Evolutionary conservation across 2,329 filamentous ascomycete genomes (phyloP).

Genomic region (Rhytidhysteron rufulum): DNA sequence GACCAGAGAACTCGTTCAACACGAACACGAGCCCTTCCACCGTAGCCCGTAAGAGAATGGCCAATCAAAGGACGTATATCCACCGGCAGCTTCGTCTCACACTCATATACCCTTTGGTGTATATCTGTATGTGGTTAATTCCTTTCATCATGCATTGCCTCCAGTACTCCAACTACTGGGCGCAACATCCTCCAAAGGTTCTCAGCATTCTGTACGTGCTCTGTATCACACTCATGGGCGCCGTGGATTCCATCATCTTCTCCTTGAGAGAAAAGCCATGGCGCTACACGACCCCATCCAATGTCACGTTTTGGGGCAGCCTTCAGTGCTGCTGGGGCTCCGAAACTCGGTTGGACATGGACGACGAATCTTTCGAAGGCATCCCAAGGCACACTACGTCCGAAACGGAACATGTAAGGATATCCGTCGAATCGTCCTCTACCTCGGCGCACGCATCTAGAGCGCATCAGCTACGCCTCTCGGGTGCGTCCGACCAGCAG

Average conservation of each 20-base stretch:
- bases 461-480: constrained; percentile 10
- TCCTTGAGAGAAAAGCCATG: constrained; percentile 68
- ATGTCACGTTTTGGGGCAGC: constrained; percentile 40
- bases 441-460: constrained; percentile 21
- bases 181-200: constrained; percentile 51
- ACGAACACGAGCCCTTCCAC: neutral
- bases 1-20: neutral
- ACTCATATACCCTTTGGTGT: constrained; percentile 73
- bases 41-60: constrained; percentile 1
- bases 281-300: constrained; percentile 50
- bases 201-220: constrained; percentile 55
- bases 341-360: constrained; percentile 3
- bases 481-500: constrained; percentile 19
- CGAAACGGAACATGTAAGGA: too few relatives aligned
- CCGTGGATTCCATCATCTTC: constrained; percentile 66
- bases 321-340: constrained; percentile 29
- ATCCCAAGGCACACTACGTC: too few relatives aligned
- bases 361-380: constrained; percentile 6
- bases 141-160: constrained; percentile 65
- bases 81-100: constrained; percentile 66
- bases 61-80: constrained; percentile 51
- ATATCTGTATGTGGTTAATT: constrained; percentile 68
- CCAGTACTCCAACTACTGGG: constrained; percentile 53
- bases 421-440: too few relatives aligned
- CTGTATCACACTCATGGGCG: constrained; percentile 62